Evolutionary conservation across 768 basidiomycete genomes (phyloP).

Genomic region (Sarcodon sp.): DNA sequence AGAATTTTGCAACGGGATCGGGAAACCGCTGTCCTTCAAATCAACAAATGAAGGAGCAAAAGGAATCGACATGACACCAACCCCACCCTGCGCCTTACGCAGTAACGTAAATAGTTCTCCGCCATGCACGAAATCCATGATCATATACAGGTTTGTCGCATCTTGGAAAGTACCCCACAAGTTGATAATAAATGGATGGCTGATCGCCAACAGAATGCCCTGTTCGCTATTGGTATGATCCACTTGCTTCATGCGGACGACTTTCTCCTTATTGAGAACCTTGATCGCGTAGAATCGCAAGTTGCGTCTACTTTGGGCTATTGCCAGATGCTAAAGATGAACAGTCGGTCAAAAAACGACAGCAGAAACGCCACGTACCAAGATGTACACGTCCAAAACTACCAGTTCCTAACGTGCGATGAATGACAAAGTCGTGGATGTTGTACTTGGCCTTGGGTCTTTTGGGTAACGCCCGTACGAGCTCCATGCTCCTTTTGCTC

Average conservation of each 20-base stretch:
- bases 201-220: slow-evolving; percentile 69
- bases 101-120: slow-evolving; percentile 94
- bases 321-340: neutral
- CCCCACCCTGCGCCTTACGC: slow-evolving; percentile 61
- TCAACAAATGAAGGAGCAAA: slow-evolving; percentile 6
- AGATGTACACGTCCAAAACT: slow-evolving; percentile 96
- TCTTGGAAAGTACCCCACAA: slow-evolving; percentile 97
- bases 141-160: slow-evolving; percentile 88
- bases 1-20: slow-evolving; percentile 96
- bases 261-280: slow-evolving; percentile 86
- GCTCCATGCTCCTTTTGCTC: slow-evolving; percentile 18
- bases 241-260: slow-evolving; percentile 87
- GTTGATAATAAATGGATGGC: slow-evolving; percentile 92
- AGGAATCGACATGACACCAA: slow-evolving; percentile 20
- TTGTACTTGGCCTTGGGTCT: slow-evolving; percentile 57
- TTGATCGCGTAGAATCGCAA: slow-evolving; percentile 95
- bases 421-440: slow-evolving; percentile 67
- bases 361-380: slow-evolving; percentile 25
- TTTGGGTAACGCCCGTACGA: slow-evolving; percentile 18
- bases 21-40: slow-evolving; percentile 63
- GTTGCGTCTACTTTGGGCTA: slow-evolving; percentile 88
- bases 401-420: slow-evolving; percentile 82
- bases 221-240: slow-evolving; percentile 97
- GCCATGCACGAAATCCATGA: slow-evolving; percentile 94
- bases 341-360: neutral